Evolutionary conservation across 2,329 filamentous ascomycete genomes (phyloP), one percentile per base, ranked within the genome.

Genomic region (Exophiala phaeomuriformis): DNA sequence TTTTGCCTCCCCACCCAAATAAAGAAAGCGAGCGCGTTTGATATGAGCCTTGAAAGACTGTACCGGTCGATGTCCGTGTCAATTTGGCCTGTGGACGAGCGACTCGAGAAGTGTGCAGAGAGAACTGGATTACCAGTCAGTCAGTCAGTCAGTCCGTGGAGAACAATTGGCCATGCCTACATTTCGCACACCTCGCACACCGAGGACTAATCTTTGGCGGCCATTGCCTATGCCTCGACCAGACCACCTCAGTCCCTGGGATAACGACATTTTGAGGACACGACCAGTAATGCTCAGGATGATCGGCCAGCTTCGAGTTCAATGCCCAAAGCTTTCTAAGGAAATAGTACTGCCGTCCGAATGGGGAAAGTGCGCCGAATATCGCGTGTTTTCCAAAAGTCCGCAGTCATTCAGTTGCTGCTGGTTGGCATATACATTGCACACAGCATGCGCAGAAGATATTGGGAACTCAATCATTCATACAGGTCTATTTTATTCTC

Each of bases 1-100:
- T 47, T 12, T 43, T 50, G 9, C 55, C 47, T 29, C 58, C 53
- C 52, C 58, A 61, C 32, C 55, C 53, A 47, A 59, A 63, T 9
- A 63, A 40, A 3, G 61, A 63, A 12, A 63, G 42, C 12, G 55
- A 56, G 32, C 61, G 57, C 5, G 48, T 51, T 40, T 63, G 61
- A 32, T 58, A 56, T 7, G 47, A 35, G 9, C 45, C 29, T 5
- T 37, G 48, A n/a, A 49, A 28, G 28, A 44, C 49, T 19, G 46
- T 40, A 27, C 33, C 7, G 12, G 29, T 33, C 5, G 49, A 5
- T 6, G 9, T 36, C 27, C 43, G 47, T 35, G 39, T 49, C 28
- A 36, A 28, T 29, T 30, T 50, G 6, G 46, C 36, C 28, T 35
- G 42, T 19, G 49, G 51, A 32, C 53, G 39, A 12, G 50, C 45